phyloP scores from a whole-genome alignment of 2,329 filamentous ascomycete genomes.

The Botrytis galanthina region DNA sequence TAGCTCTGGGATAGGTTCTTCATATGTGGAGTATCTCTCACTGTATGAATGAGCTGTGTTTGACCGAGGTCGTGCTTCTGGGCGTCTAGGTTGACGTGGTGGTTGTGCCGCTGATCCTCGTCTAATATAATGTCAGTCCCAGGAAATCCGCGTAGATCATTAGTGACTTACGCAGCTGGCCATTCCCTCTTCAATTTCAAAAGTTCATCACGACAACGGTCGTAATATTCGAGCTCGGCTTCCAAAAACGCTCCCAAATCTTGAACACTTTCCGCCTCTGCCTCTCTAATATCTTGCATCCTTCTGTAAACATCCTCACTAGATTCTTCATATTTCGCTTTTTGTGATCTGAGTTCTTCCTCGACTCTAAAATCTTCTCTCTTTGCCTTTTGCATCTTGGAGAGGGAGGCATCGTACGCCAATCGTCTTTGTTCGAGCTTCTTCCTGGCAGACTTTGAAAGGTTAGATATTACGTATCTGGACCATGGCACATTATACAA shows the following conservation, averaged over 20 bases:
- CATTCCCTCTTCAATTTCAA: slow-evolving; percentile 66
- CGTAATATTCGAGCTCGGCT: slow-evolving; percentile 85
- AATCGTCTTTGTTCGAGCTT: slow-evolving; percentile 88
- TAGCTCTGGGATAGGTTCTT: slow-evolving; percentile 47
- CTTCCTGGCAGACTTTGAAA: slow-evolving; percentile 69
- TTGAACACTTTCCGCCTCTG: slow-evolving; percentile 76
- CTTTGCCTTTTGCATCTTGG: slow-evolving; percentile 90
- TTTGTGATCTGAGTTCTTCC: slow-evolving; percentile 85
- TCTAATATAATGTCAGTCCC: slow-evolving; percentile 13
- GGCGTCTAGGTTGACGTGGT: slow-evolving; percentile 30
- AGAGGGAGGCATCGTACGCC: slow-evolving; percentile 84
- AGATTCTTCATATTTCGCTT: slow-evolving; percentile 94
- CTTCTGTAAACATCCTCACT: slow-evolving; percentile 86
- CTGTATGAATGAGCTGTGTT: slow-evolving; percentile 63
- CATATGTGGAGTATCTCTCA: slow-evolving; percentile 56
- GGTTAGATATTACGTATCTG: slow-evolving; percentile 27
- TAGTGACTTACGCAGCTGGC: slow-evolving; percentile 56
- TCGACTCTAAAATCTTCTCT: slow-evolving; percentile 91
- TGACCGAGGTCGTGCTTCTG: slow-evolving; percentile 50
- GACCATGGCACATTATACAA: slow-evolving; percentile 36
- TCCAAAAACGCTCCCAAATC: slow-evolving; percentile 83
- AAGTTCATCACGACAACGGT: slow-evolving; percentile 83
- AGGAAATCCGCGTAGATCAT: background rate
- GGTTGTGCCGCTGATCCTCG: slow-evolving; percentile 19
- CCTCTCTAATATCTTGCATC: slow-evolving; percentile 96